phyloP scores from a whole-genome alignment of 1,284 basidiomycete genomes.

The Ceratobasidium sp. region DNA sequence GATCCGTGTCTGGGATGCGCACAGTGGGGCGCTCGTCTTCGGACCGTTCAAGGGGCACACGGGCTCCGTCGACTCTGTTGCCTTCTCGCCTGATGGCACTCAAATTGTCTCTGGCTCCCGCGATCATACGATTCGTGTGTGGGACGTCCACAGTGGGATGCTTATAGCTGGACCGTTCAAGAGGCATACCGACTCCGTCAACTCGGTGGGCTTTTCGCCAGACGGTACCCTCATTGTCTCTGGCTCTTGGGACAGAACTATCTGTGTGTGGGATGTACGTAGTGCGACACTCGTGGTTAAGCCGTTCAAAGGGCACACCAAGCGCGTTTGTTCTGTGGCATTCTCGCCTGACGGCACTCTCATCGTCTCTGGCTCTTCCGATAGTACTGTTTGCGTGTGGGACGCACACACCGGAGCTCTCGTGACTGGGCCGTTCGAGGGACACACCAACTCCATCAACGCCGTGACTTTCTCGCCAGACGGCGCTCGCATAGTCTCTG shows the following conservation, averaged over 20 bases:
- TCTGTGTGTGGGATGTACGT: constrained; percentile 33
- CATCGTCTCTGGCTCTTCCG: background rate
- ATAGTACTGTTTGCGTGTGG: background rate
- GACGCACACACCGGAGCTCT: background rate
- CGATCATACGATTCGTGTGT: constrained; percentile 35
- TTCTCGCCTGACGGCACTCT: background rate
- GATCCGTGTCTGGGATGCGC: constrained; percentile 25
- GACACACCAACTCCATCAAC: background rate
- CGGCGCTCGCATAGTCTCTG: background rate
- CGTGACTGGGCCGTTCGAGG: background rate
- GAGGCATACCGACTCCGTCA: constrained; percentile 1
- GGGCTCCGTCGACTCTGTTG: constrained; percentile 53
- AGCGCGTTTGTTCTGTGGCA: background rate
- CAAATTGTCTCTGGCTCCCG: constrained; percentile 38
- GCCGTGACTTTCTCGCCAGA: background rate
- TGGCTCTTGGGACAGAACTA: constrained; percentile 15
- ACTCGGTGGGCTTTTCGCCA: constrained; percentile 28
- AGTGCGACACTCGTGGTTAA: background rate
- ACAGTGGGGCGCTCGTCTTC: constrained; percentile 12
- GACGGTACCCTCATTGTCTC: constrained; percentile 12
- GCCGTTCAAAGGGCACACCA: background rate
- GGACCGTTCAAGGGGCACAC: constrained; percentile 28
- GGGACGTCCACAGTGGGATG: constrained; percentile 29
- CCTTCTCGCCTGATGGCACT: constrained; percentile 55
- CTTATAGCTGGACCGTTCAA: background rate